These are phyloP conservation scores for Dactylellina sp. DNA, from an alignment of 2,329 filamentous ascomycete genomes.

Conservation along the genomic window DNA sequence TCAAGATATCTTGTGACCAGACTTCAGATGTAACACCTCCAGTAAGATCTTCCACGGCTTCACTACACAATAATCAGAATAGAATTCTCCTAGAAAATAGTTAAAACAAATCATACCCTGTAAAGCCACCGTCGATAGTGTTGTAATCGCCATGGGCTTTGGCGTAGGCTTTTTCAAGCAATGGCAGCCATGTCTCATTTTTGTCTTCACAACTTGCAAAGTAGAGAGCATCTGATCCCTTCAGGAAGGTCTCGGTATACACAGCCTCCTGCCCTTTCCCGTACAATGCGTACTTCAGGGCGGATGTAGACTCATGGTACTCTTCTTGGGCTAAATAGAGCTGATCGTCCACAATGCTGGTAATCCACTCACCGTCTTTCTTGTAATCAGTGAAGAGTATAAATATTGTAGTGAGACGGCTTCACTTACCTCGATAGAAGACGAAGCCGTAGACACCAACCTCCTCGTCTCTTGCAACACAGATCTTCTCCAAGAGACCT, in stretches of 20 bases:
- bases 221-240: slow-evolving; percentile 79
- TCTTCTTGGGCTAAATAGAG: slow-evolving; percentile 84
- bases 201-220: slow-evolving; percentile 80
- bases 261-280: slow-evolving; percentile 77
- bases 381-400: too few species aligned
- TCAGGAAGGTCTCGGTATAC: slow-evolving; percentile 78
- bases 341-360: slow-evolving; percentile 91
- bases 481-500: slow-evolving; percentile 77
- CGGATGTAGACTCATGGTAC: slow-evolving; percentile 70
- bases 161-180: slow-evolving; percentile 85
- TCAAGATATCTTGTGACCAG: slow-evolving; percentile 76
- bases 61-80: slow-evolving; percentile 62
- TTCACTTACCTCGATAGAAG: slow-evolving; percentile 74
- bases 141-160: slow-evolving; percentile 85
- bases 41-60: slow-evolving; percentile 72
- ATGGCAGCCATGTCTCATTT: slow-evolving; percentile 84
- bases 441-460: slow-evolving; percentile 88
- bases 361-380: slow-evolving; percentile 92
- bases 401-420: too few species aligned
- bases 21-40: slow-evolving; percentile 78
- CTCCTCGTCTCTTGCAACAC: slow-evolving; percentile 77
- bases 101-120: slow-evolving; percentile 65
- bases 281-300: slow-evolving; percentile 36
- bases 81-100: neutral
- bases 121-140: slow-evolving; percentile 79